These are phyloP conservation scores for Lentinula lateritia DNA, from an alignment of 768 basidiomycete genomes.

Conservation along the genomic window DNA sequence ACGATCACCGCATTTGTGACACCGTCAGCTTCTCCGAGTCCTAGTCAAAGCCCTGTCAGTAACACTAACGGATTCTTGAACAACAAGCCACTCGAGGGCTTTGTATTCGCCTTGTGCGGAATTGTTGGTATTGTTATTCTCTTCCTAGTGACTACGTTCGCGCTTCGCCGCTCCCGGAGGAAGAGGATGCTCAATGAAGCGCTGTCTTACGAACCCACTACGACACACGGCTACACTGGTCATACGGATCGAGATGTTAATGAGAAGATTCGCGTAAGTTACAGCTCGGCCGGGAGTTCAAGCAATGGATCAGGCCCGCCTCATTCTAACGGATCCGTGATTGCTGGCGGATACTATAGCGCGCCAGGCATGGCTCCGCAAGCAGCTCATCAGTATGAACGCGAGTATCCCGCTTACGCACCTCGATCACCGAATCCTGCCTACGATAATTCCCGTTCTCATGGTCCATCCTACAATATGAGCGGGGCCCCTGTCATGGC, in stretches of 20 bases:
- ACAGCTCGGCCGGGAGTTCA: slow-evolving; percentile 10
- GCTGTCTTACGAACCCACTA: slow-evolving; percentile 45
- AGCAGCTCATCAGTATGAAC: not conserved
- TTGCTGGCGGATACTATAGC: not conserved
- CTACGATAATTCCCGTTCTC: slow-evolving; percentile 2
- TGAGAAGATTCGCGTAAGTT: slow-evolving; percentile 23
- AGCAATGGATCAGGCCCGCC: not conserved
- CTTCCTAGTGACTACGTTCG: slow-evolving; percentile 36
- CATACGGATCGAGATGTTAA: slow-evolving; percentile 18
- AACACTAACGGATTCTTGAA: slow-evolving; percentile 41
- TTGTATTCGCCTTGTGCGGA: slow-evolving; percentile 51
- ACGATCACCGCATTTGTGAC: slow-evolving; percentile 24
- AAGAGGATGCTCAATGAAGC: slow-evolving; percentile 38
- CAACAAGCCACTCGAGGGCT: slow-evolving; percentile 59
- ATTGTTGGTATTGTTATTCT: slow-evolving; percentile 41
- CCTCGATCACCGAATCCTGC: not conserved
- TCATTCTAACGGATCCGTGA: not conserved
- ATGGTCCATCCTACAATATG: not conserved
- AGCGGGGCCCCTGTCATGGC: not conserved
- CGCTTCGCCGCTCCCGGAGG: slow-evolving; percentile 43
- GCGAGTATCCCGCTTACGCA: not conserved
- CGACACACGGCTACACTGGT: slow-evolving; percentile 17
- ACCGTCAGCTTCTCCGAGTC: slow-evolving; percentile 20
- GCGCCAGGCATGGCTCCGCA: not conserved
- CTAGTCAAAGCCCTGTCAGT: slow-evolving; percentile 9